phyloP scores from a whole-genome alignment of 2,329 filamentous ascomycete genomes.

The Chaetomium strumarium region DNA sequence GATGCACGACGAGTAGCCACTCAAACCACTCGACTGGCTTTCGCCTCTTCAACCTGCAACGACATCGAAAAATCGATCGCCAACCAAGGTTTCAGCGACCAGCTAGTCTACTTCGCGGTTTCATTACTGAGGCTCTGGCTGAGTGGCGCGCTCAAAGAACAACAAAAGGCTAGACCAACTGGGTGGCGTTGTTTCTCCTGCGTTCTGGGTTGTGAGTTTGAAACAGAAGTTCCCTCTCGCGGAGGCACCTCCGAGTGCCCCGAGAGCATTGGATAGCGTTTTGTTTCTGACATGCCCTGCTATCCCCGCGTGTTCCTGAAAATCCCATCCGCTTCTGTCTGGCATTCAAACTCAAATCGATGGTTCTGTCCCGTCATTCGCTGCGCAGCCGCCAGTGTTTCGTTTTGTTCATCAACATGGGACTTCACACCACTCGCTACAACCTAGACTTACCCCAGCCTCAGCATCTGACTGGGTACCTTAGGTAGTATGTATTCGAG shows the following conservation, averaged over 20 bases:
- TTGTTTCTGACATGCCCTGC: not conserved
- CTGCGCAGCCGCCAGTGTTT: not conserved
- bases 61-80: not conserved
- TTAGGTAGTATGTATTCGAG: not conserved
- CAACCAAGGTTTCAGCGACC: not conserved
- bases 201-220: not conserved
- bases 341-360: not conserved
- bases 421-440: not conserved
- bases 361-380: not conserved
- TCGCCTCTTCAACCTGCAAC: conserved; percentile 7
- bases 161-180: not conserved
- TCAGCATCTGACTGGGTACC: not conserved
- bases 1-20: not conserved
- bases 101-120: too few species aligned
- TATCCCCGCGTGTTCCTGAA: not conserved
- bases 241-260: not conserved
- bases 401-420: conserved; percentile 2
- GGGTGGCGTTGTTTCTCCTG: not conserved
- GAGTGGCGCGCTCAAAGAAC: not conserved
- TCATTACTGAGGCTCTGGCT: not conserved
- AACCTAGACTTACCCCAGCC: not conserved
- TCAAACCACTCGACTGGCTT: conserved; percentile 11
- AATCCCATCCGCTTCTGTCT: not conserved
- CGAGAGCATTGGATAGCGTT: not conserved
- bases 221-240: conserved; percentile 1